Conservation (phyloP, 2,329 filamentous ascomycete genomes). For the Zalaria obscura region DNA sequence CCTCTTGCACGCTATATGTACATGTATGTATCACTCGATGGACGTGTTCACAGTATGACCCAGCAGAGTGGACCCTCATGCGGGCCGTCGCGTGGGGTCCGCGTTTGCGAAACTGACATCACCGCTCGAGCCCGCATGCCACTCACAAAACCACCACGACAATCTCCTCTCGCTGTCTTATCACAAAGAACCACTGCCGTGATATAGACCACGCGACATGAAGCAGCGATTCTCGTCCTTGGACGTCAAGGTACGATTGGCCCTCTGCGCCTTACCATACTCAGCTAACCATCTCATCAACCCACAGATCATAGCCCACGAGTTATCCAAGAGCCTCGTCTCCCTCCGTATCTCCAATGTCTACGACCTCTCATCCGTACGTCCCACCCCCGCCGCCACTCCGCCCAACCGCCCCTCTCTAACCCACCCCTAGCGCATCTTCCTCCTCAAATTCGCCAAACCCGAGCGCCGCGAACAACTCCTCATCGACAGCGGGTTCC, state of each 20-base stretch:
- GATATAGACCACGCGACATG: slow-evolving; percentile 30
- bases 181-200: too few species aligned
- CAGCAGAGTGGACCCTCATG: too few species aligned
- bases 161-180: too few species aligned
- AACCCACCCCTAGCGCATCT: slow-evolving; percentile 52
- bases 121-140: too few species aligned
- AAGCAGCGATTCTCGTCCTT: slow-evolving; percentile 71
- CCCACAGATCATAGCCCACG: slow-evolving; percentile 74
- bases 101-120: too few species aligned
- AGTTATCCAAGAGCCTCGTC: slow-evolving; percentile 65
- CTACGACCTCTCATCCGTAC: slow-evolving; percentile 78
- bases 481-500: slow-evolving; percentile 87
- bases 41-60: too few species aligned
- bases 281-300: neutral
- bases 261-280: neutral
- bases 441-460: slow-evolving; percentile 88
- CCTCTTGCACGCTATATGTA: too few species aligned
- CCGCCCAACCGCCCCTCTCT: neutral
- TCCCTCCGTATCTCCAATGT: slow-evolving; percentile 79
- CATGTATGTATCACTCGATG: too few species aligned
- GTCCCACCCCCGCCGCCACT: neutral
- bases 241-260: slow-evolving; percentile 50
- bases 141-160: too few species aligned
- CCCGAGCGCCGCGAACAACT: slow-evolving; percentile 81
- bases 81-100: too few species aligned